Conservation (phyloP, 257 asterid species). For the Avicennia marina region DNA sequence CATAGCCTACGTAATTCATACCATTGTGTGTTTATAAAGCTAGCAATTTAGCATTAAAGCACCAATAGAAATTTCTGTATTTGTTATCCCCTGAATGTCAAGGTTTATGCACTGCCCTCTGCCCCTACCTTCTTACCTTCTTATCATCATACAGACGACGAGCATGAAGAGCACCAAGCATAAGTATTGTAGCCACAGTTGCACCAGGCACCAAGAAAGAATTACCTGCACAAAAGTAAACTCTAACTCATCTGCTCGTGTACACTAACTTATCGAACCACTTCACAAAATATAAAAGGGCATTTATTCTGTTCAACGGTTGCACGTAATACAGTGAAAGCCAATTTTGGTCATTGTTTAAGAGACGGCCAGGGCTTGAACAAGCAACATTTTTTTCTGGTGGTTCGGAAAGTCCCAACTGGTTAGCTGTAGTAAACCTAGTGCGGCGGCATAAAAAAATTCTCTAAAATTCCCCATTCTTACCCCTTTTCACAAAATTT, state of each 20-base stretch:
- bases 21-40: too few relatives aligned
- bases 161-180: slow-evolving; percentile 96
- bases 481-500: not conserved
- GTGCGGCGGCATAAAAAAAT: not conserved
- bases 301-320: too few relatives aligned
- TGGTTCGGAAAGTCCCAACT: not conserved
- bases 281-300: not conserved
- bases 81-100: not conserved
- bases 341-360: not conserved
- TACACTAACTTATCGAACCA: slow-evolving; percentile 2
- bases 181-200: slow-evolving; percentile 80
- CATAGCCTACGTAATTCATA: too few relatives aligned
- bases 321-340: not conserved
- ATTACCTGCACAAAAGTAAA: slow-evolving; percentile 46
- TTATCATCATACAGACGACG: slow-evolving; percentile 86
- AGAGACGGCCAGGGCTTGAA: not conserved
- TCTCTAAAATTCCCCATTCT: not conserved
- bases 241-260: not conserved
- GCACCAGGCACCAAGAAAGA: slow-evolving; percentile 82
- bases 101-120: not conserved
- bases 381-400: too few relatives aligned
- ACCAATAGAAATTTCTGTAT: not conserved
- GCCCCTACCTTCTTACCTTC: too few relatives aligned
- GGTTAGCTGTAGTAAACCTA: not conserved
- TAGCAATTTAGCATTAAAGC: not conserved